phyloP scores from a whole-genome alignment of 495 filamentous ascomycete species.

The Lophiotrema nucula region DNA sequence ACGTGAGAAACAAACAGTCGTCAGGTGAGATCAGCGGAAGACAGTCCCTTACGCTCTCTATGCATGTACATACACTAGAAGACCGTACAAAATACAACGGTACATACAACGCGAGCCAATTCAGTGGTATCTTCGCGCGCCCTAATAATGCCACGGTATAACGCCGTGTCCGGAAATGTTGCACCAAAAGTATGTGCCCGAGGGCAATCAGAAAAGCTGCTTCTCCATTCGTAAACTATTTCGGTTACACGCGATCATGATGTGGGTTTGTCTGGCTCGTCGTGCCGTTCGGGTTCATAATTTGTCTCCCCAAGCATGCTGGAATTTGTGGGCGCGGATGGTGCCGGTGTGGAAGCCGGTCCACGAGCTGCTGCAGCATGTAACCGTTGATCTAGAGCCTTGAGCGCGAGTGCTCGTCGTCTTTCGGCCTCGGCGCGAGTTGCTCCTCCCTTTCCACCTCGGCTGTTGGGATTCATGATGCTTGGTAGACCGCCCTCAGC shows the following conservation, averaged over 20 bases:
- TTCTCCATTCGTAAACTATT: too few relatives aligned
- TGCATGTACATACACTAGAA: background rate
- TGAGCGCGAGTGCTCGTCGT: constrained; percentile 81
- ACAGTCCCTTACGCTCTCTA: background rate
- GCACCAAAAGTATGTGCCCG: background rate
- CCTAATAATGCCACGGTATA: background rate
- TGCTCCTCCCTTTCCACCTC: constrained; percentile 46
- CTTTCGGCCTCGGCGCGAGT: constrained; percentile 89
- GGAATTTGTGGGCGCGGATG: constrained; percentile 10
- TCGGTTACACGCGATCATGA: background rate
- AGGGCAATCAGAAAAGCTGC: too few relatives aligned
- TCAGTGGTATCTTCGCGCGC: constrained; percentile 22
- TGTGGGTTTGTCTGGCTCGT: constrained; percentile 15
- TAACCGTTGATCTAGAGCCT: constrained; percentile 86
- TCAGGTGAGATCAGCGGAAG: too few relatives aligned
- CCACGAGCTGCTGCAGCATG: constrained; percentile 65
- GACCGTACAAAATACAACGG: constrained; percentile 7
- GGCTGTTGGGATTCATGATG: constrained; percentile 53
- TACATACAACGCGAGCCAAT: constrained; percentile 8
- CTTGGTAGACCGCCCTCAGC: constrained; percentile 67
- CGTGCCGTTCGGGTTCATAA: constrained; percentile 32
- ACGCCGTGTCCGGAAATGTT: constrained; percentile 1
- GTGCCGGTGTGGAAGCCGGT: constrained; percentile 12
- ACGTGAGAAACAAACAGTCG: too few relatives aligned
- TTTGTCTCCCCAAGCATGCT: constrained; percentile 34